Conservation (phyloP, 2,329 filamentous ascomycete species). For the Cyphellophora attinorum region DNA sequence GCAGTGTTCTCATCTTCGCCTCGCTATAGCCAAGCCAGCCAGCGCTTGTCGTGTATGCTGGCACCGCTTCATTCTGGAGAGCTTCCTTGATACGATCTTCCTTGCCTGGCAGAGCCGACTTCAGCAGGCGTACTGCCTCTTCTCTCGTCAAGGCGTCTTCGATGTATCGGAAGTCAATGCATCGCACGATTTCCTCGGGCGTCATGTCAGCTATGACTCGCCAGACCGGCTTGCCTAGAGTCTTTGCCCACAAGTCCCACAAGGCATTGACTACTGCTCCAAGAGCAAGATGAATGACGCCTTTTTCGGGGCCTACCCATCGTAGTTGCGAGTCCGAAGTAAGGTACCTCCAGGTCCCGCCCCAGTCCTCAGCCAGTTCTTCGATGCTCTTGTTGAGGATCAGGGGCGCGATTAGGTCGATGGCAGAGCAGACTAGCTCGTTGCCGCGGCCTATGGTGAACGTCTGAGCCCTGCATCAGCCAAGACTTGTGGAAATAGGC, state of each 20-base stretch:
- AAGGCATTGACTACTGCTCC: slow-evolving; percentile 83
- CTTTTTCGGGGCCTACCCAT: slow-evolving; percentile 92
- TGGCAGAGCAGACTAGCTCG: slow-evolving; percentile 74
- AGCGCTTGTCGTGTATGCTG: slow-evolving; percentile 81
- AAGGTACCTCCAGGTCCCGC: slow-evolving; percentile 78
- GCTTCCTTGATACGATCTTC: slow-evolving; percentile 63
- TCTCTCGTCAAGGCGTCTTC: slow-evolving; percentile 84
- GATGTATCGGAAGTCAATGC: slow-evolving; percentile 93
- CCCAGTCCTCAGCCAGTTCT: slow-evolving; percentile 7
- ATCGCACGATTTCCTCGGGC: slow-evolving; percentile 74
- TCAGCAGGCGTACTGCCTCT: slow-evolving; percentile 66
- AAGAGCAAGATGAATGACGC: slow-evolving; percentile 84
- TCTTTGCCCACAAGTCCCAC: slow-evolving; percentile 94
- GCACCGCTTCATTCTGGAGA: slow-evolving; percentile 63
- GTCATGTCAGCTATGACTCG: slow-evolving; percentile 81
- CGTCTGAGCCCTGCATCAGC: slow-evolving; percentile 8
- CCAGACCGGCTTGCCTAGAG: slow-evolving; percentile 80
- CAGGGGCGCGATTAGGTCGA: slow-evolving; percentile 61
- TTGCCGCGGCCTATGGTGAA: slow-evolving; percentile 57
- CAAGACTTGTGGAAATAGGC: neutral
- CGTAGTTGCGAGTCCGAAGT: slow-evolving; percentile 82
- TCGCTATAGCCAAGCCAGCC: slow-evolving; percentile 88
- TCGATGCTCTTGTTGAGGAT: slow-evolving; percentile 61
- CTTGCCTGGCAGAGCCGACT: slow-evolving; percentile 58
- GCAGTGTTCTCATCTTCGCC: slow-evolving; percentile 66